Evolutionary conservation across 805 yeast species (phyloP), one percentile per base, ranked within the genome.

Genomic region (Saturnispora mendoncae): DNA sequence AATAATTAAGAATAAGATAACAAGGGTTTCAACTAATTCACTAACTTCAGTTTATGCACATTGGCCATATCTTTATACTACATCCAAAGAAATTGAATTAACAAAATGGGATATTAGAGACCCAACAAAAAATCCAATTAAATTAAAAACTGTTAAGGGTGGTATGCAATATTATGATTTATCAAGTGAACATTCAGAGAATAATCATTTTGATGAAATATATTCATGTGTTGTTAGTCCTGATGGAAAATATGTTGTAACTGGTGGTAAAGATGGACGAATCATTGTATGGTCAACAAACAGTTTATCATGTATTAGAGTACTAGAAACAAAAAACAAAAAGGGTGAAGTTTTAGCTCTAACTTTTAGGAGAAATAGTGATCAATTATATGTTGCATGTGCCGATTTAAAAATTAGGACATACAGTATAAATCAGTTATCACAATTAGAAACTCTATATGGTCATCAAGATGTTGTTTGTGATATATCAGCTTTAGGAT

Each of bases 391-490:
- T 57, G 97, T 88, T 19, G 83, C 95, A 1, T 86, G 96, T 63
- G 90, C 87, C 1, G 98, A 92, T 61, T 74, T 87, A 55, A 81
- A 88, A 51, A 81, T 92, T 50, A 76, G 97, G 58, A 84, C 94
- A 0, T 92, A 75, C 59, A 80, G 88, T 48, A 71, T 88, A 45
- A 84, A 78, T 53, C 96, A 87, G 62, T 72, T 81, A 55, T 80
- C 95, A 4, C 94, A 86, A 61, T 70, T 90, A 55, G 98, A 92
- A 65, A 80, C 84, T 4, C 66, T 92, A 35, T 92, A 85, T 58
- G 98, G 98, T 2, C 98, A 92, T 62, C 97, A 92, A 65, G 98
- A 92, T 57, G 67, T 75, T 41, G 88, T 90, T 34, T 72, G 74
- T 33, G 97, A 80, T 55, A 80, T 92, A 41, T 66, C 86, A 18